phyloP scores from a whole-genome alignment of 345 rosid genomes.

The Brassica juncea region DNA sequence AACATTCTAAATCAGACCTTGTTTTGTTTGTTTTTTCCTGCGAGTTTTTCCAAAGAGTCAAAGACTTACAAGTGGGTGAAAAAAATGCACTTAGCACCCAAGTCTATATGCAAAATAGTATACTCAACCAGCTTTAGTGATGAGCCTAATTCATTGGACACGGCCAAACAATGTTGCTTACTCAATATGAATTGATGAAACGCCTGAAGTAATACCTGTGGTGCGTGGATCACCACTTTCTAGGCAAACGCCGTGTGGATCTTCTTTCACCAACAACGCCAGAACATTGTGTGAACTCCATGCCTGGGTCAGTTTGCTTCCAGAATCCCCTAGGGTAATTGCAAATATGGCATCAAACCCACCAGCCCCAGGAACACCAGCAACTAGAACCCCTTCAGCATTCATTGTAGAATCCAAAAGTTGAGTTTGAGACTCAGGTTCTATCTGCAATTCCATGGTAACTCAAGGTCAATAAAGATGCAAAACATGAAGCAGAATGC shows the following conservation, averaged over 20 bases:
- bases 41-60: constrained; percentile 32
- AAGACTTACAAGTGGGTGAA: constrained; percentile 36
- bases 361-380: constrained; percentile 98
- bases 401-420: constrained; percentile 81
- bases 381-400: constrained; percentile 84
- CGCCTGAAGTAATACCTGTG: constrained; percentile 54
- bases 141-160: constrained; percentile 27
- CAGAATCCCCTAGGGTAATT: constrained; percentile 67
- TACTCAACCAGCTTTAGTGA: constrained; percentile 35
- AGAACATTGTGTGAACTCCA: constrained; percentile 80
- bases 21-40: constrained; percentile 22
- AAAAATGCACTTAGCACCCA: constrained; percentile 36
- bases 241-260: constrained; percentile 77
- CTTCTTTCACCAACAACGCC: constrained; percentile 89
- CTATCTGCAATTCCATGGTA: constrained; percentile 65
- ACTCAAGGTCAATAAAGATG: constrained; percentile 20
- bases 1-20: constrained; percentile 18
- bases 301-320: constrained; percentile 51
- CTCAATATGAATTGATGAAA: constrained; percentile 57
- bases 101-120: constrained; percentile 42
- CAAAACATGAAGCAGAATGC: not conserved
- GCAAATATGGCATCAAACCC: constrained; percentile 95
- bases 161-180: constrained; percentile 40
- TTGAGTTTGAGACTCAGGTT: constrained; percentile 77
- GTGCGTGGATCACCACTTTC: constrained; percentile 82